A percentile compares a stretch with the other conserved stretches of the same genome.
Evolutionary conservation across 306 rosid species (phyloP).

Genomic region (Quercus parvula): DNA sequence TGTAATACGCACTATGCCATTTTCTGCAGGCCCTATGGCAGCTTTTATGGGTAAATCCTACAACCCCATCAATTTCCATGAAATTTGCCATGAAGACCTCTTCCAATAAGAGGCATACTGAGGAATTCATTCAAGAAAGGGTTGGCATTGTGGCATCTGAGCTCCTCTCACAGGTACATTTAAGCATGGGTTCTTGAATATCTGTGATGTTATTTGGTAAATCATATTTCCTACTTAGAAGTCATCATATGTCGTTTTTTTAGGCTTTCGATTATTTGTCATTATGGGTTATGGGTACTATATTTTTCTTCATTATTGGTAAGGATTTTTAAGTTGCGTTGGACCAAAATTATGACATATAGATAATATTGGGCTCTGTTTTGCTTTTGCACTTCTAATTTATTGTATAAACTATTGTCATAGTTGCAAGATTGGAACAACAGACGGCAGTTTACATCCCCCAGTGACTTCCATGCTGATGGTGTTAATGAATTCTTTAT

Average conservation of each 20-base stretch:
- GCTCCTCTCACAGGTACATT: slow-evolving; percentile 86
- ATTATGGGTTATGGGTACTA: slow-evolving; percentile 15
- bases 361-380: background rate
- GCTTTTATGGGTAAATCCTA: slow-evolving; percentile 86
- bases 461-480: slow-evolving; percentile 89
- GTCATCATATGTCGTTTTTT: slow-evolving; percentile 2
- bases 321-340: slow-evolving; percentile 1
- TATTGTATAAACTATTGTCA: slow-evolving; percentile 19
- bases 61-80: slow-evolving; percentile 41
- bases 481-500: slow-evolving; percentile 94
- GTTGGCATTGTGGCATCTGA: slow-evolving; percentile 83
- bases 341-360: background rate
- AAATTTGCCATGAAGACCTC: slow-evolving; percentile 37
- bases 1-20: background rate
- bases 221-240: slow-evolving; percentile 15
- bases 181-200: slow-evolving; percentile 12
- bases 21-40: slow-evolving; percentile 92
- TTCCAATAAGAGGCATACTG: slow-evolving; percentile 53
- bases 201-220: slow-evolving; percentile 10
- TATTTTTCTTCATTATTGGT: slow-evolving; percentile 3
- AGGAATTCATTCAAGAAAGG: slow-evolving; percentile 78
- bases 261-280: background rate
- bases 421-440: slow-evolving; percentile 99
- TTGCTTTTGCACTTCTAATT: slow-evolving; percentile 12
- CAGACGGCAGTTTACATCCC: slow-evolving; percentile 80